phyloP scores from a whole-genome alignment of 2,329 filamentous ascomycete species.

The Emergomyces pasteurianus region DNA sequence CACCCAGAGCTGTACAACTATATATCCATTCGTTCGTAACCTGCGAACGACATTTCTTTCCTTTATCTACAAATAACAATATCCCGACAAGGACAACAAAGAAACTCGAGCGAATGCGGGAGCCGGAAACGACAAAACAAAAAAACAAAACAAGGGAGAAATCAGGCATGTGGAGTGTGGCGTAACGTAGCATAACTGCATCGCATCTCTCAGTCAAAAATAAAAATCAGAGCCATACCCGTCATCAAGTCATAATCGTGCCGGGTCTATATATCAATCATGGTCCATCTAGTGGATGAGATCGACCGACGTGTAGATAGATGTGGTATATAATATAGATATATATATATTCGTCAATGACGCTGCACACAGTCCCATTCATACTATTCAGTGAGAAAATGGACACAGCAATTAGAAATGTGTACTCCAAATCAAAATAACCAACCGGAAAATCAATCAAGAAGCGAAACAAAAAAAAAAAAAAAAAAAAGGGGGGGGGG shows the following conservation, averaged over 20 bases:
- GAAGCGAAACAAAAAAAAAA: too few species aligned
- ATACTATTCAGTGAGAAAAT: conserved; percentile 30
- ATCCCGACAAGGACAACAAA: background rate
- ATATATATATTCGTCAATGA: conserved; percentile 19
- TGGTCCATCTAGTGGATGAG: background rate
- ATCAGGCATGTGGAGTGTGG: background rate
- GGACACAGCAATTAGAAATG: background rate
- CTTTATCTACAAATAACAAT: background rate
- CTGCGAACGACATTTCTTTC: background rate
- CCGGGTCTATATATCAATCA: background rate
- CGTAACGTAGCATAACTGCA: background rate
- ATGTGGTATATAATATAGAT: too few species aligned
- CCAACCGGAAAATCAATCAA: background rate
- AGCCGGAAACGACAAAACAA: background rate
- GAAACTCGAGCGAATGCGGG: background rate
- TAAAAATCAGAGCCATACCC: background rate
- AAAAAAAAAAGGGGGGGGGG: too few species aligned
- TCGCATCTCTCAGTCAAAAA: background rate
- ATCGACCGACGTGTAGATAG: background rate
- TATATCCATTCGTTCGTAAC: background rate
- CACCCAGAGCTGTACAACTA: background rate
- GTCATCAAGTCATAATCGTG: background rate
- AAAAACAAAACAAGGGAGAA: background rate
- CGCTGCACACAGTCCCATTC: conserved; percentile 47
- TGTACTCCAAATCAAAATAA: background rate